A percentile compares a stretch with the other conserved stretches of the same genome.
Evolutionary conservation across 2,329 filamentous ascomycete genomes (phyloP).

Genomic region (Ascochyta koolunga): DNA sequence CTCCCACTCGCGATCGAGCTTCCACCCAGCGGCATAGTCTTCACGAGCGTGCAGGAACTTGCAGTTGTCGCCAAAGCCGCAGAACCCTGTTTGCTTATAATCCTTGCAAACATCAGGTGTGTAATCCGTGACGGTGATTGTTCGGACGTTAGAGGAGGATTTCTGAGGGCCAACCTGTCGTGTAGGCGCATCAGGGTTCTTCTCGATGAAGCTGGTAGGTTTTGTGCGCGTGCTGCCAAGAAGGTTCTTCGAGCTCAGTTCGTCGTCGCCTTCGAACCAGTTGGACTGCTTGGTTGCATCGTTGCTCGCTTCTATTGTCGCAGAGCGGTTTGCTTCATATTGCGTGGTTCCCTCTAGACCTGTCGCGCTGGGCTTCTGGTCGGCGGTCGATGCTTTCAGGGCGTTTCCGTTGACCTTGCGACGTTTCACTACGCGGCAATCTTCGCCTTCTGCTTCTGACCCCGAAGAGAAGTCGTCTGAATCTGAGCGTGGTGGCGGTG

Average conservation of each 20-base stretch:
- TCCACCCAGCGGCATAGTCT: constrained; percentile 91
- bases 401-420: constrained; percentile 71
- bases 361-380: constrained; percentile 53
- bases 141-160: constrained; percentile 85
- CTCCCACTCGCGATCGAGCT: constrained; percentile 94
- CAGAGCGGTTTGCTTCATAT: constrained; percentile 66
- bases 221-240: constrained; percentile 62
- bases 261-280: constrained; percentile 75
- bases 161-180: constrained; percentile 84
- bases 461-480: constrained; percentile 67
- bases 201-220: constrained; percentile 68
- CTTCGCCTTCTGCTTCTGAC: constrained; percentile 71
- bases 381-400: constrained; percentile 68
- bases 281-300: constrained; percentile 89
- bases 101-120: constrained; percentile 95
- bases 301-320: constrained; percentile 70
- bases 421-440: constrained; percentile 77
- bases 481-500: constrained; percentile 68
- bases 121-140: constrained; percentile 88
- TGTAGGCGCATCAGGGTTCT: constrained; percentile 75
- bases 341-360: constrained; percentile 55
- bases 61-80: constrained; percentile 78
- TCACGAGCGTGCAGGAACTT: constrained; percentile 79
- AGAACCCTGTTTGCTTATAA: constrained; percentile 74
- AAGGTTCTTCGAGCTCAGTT: constrained; percentile 60